These are phyloP conservation scores for Durio zibethinus DNA, from an alignment of 345 rosid species.

Conservation along the genomic window DNA sequence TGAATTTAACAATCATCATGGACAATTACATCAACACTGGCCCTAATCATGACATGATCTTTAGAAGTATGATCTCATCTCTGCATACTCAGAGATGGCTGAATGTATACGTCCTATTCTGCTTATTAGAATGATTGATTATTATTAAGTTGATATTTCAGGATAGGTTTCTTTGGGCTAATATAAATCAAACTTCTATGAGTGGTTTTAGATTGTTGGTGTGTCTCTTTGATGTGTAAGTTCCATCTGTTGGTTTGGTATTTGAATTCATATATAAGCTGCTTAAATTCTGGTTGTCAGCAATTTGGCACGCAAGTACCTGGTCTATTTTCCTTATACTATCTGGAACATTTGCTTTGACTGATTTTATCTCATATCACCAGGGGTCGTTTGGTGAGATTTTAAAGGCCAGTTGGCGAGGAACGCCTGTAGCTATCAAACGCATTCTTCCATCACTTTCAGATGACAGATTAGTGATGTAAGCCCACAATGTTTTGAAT, in stretches of 20 bases:
- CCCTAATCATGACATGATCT: not conserved
- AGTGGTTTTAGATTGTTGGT: not conserved
- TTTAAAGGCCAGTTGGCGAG: conserved; percentile 91
- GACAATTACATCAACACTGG: not conserved
- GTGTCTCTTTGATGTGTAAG: conserved; percentile 1
- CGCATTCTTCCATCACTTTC: conserved; percentile 97
- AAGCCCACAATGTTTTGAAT: conserved; percentile 27
- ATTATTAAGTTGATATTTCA: not conserved
- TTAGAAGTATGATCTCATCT: not conserved
- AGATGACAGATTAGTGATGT: conserved; percentile 98
- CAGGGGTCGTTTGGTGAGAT: conserved; percentile 99
- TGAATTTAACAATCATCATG: not conserved
- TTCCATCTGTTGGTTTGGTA: not conserved
- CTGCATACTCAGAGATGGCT: not conserved
- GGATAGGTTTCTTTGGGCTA: not conserved
- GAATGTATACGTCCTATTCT: not conserved
- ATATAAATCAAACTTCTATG: not conserved
- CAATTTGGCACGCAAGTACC: not conserved
- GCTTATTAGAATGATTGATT: not conserved
- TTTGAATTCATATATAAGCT: not conserved
- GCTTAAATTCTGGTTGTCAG: not conserved
- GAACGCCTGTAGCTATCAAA: conserved; percentile 96
- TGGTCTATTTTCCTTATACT: not conserved
- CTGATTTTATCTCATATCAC: conserved; percentile 28
- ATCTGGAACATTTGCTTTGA: conserved; percentile 10